A percentile compares a stretch with the other conserved stretches of the same genome.
Conservation (phyloP, 2,329 filamentous ascomycete species). For the Botrytis pseudocinerea region DNA sequence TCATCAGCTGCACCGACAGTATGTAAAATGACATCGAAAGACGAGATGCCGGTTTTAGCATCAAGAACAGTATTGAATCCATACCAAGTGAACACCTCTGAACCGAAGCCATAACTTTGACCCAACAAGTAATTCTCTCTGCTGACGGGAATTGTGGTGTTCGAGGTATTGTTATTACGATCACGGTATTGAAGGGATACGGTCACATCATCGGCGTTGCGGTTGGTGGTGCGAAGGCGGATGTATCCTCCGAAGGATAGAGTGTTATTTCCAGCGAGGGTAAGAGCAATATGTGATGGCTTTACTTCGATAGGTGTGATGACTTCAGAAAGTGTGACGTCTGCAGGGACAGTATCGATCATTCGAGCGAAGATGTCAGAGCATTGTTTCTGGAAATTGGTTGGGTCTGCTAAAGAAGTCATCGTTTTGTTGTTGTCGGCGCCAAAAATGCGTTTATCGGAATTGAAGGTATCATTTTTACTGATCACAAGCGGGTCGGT, state of each 20-base stretch:
- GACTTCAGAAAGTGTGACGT: constrained; percentile 52
- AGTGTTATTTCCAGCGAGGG: background rate
- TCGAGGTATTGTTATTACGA: background rate
- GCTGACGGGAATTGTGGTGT: background rate
- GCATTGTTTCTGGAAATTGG: constrained; percentile 51
- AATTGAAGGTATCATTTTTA: constrained; percentile 50
- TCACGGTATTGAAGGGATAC: background rate
- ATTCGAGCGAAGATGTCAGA: constrained; percentile 55
- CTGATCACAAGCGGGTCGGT: constrained; percentile 38
- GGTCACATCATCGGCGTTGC: background rate
- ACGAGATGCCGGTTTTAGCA: background rate
- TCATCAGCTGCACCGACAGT: constrained; percentile 2
- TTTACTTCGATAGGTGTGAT: constrained; percentile 49
- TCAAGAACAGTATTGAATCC: background rate
- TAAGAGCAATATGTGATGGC: background rate
- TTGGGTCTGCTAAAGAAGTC: constrained; percentile 46
- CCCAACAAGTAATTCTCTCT: background rate
- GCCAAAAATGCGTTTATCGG: constrained; percentile 58
- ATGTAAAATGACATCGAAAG: constrained; percentile 4
- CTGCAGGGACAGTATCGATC: constrained; percentile 58
- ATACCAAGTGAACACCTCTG: background rate
- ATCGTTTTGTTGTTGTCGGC: constrained; percentile 58
- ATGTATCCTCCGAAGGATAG: background rate
- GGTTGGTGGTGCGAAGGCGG: constrained; percentile 10
- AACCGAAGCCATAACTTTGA: background rate